Evolutionary conservation across 2,329 filamentous ascomycete species (phyloP).

Genomic region (Hymenoscyphus repandus): DNA sequence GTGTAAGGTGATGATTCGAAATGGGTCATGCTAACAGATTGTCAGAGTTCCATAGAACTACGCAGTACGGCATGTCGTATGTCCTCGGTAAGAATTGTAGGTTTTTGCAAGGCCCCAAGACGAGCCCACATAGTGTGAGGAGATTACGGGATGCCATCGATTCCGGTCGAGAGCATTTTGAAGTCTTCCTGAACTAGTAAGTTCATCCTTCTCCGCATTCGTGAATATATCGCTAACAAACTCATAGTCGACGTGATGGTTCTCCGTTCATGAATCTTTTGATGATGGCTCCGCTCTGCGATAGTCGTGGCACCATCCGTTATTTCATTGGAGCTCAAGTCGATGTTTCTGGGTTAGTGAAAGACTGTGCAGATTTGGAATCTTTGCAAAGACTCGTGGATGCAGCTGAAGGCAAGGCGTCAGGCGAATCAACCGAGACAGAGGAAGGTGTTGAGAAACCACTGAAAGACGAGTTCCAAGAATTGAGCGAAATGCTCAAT

Average conservation of each 20-base stretch:
- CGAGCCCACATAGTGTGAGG: slow-evolving; percentile 55
- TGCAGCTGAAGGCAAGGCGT: slow-evolving; percentile 26
- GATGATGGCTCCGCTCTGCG: slow-evolving; percentile 58
- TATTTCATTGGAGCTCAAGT: slow-evolving; percentile 65
- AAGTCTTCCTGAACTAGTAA: slow-evolving; percentile 70
- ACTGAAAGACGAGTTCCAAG: slow-evolving; percentile 58
- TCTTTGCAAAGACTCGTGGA: slow-evolving; percentile 45
- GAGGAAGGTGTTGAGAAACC: slow-evolving; percentile 14
- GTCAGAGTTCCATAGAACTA: slow-evolving; percentile 68
- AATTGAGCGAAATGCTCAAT: slow-evolving; percentile 66
- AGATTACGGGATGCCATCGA: slow-evolving; percentile 57
- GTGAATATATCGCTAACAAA: slow-evolving; percentile 4
- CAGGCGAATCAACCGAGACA: slow-evolving; percentile 9
- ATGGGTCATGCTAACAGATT: slow-evolving; percentile 2
- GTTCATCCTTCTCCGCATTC: slow-evolving; percentile 19
- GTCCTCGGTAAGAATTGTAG: slow-evolving; percentile 72
- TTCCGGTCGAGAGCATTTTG: slow-evolving; percentile 63
- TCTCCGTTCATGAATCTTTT: slow-evolving; percentile 64
- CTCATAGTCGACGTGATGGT: slow-evolving; percentile 52
- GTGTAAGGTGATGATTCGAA: not conserved
- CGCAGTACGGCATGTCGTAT: slow-evolving; percentile 69
- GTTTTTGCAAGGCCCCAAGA: slow-evolving; percentile 71
- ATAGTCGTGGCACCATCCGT: slow-evolving; percentile 54
- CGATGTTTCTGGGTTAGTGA: slow-evolving; percentile 57
- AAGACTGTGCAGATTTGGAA: slow-evolving; percentile 55